Base-by-base conservation (phyloP, 768 basidiomycete species). In the Tulasnella sp. region DNA sequence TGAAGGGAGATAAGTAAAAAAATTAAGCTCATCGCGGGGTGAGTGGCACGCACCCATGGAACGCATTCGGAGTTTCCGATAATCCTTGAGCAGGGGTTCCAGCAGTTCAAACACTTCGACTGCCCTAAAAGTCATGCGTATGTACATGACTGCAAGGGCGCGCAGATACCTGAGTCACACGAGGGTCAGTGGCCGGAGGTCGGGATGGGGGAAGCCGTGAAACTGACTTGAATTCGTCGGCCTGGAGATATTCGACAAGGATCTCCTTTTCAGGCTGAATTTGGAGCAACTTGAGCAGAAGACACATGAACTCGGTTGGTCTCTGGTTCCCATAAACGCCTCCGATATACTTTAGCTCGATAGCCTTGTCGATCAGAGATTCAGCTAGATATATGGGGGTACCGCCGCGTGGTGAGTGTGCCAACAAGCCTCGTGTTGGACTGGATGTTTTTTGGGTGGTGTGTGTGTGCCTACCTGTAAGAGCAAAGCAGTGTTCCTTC, bases 211-310 rank as follows among this genome's bases (percentile, higher is more conserved):
- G 9, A 32, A 34, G 12, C 40, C 41, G 43, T 29, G 21, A 23
- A n/a, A 73, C 85, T 54, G 62, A 94, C 96, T 99, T 99, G 77
- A 97, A 99, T 68, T 99, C 96, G 59, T 98, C 96, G 6, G 91
- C 96, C 54, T 83, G 79, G 21, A 99, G 73, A 67, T 99, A 99
- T 67, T 98, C 96, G 1, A 98, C 73, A 49, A 98, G 67, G 52
- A 99, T 97, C 71, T 98, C 96, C 68, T 93, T 94, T 71, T 97
- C 89, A 2, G 96, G 96, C 67, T 98, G 96, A 49, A 99, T 83
- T 70, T 97, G 94, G 41, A 99, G 75, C 49, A 99, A 77, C 69
- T 99, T 99, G 63, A 98, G 74, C 46, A 93, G 79, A 39, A 99
- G 75, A 66, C 86, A 93, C 48, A 98, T 72, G 70, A 94, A 99